Evolutionary conservation across 176 grass and related monocot species (phyloP).

Genomic region (Carex kokanica): DNA sequence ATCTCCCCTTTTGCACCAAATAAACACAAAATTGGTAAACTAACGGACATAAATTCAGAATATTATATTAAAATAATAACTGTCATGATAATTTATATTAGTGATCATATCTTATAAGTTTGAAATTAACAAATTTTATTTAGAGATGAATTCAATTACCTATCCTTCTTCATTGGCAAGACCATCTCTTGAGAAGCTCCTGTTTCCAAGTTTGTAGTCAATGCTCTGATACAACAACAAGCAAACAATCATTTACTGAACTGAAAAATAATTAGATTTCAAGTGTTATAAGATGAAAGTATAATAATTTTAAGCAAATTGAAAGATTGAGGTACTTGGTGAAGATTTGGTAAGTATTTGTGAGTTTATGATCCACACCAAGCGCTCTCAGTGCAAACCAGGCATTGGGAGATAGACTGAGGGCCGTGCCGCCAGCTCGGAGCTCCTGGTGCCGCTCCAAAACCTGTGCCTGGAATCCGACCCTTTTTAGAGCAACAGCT

Average conservation of each 20-base stretch:
- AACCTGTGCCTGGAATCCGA: conserved; percentile 16
- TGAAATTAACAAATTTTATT: no score
- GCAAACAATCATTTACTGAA: neutral
- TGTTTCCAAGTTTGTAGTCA: conserved; percentile 17
- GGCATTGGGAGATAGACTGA: conserved; percentile 23
- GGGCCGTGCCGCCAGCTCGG: conserved; percentile 19
- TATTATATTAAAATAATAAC: neutral
- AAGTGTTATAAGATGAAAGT: neutral
- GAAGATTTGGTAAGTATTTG: neutral
- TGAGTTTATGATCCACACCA: conserved; percentile 29
- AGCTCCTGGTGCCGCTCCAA: conserved; percentile 25
- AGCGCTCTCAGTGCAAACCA: conserved; percentile 34
- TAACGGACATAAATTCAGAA: neutral
- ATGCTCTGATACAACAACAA: neutral
- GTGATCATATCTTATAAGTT: neutral
- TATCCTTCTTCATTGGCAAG: neutral
- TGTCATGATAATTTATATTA: no score
- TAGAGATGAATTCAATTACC: no score
- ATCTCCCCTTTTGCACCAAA: neutral
- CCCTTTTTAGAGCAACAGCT: conserved; percentile 27
- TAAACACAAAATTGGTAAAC: neutral
- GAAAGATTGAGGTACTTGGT: conserved; percentile 16
- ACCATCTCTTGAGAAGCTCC: conserved; percentile 6
- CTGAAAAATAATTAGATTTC: neutral
- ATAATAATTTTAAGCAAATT: neutral